Evolutionary conservation across 768 basidiomycete species (phyloP).

Genomic region (Kwoniella sp.): DNA sequence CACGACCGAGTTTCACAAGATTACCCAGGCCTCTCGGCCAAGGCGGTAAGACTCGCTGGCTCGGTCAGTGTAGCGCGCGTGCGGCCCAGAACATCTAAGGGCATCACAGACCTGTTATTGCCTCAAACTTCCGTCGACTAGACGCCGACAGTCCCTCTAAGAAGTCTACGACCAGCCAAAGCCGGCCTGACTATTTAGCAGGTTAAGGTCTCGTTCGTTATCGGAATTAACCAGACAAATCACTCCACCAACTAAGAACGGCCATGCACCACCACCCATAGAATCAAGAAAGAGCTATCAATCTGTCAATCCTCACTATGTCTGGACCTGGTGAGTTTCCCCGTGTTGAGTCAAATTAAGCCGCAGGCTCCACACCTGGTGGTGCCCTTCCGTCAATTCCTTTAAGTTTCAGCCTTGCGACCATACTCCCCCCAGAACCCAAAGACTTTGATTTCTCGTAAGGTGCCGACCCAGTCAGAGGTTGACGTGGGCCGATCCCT

Average conservation of each 20-base stretch:
- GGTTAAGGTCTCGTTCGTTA: conserved; percentile 91
- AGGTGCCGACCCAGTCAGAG: conserved; percentile 75
- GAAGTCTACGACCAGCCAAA: conserved; percentile 75
- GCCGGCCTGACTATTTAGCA: conserved; percentile 84
- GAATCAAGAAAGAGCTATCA: conserved; percentile 83
- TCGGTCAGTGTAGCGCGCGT: conserved; percentile 85
- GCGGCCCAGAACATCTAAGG: conserved; percentile 87
- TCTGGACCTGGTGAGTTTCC: conserved; percentile 79
- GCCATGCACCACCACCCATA: conserved; percentile 87
- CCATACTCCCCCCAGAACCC: conserved; percentile 77
- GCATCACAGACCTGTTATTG: conserved; percentile 91
- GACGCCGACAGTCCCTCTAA: conserved; percentile 82
- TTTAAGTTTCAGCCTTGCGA: conserved; percentile 77
- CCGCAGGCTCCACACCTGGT: conserved; percentile 77
- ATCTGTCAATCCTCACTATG: conserved; percentile 76
- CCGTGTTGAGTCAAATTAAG: conserved; percentile 73
- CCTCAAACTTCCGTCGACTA: conserved; percentile 83
- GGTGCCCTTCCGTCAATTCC: conserved; percentile 83
- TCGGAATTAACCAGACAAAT: conserved; percentile 97
- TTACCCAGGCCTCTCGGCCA: conserved; percentile 75
- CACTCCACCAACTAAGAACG: conserved; percentile 86
- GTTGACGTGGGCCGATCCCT: conserved; percentile 72
- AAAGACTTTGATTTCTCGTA: conserved; percentile 87
- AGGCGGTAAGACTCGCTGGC: conserved; percentile 78
- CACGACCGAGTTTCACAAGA: conserved; percentile 77